Evolutionary conservation across 2,329 filamentous ascomycete genomes (phyloP).

Genomic region (Rutstroemia sp.): DNA sequence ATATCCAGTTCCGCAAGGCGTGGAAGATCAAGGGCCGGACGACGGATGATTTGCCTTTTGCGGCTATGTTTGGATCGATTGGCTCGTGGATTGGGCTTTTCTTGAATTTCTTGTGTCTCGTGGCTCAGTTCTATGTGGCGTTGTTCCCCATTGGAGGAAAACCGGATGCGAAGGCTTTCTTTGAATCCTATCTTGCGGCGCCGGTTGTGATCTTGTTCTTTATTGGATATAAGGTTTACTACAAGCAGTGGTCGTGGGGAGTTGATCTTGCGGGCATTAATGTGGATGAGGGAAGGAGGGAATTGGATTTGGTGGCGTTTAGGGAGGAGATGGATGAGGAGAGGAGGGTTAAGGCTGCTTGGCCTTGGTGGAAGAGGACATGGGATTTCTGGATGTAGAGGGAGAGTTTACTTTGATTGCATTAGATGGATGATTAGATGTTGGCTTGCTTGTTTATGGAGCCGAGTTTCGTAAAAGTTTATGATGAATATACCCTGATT

Average conservation of each 20-base stretch:
- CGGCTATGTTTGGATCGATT: slow-evolving; percentile 45
- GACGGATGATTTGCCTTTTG: slow-evolving; percentile 41
- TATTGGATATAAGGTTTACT: slow-evolving; percentile 56
- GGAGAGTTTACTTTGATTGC: not conserved
- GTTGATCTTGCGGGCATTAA: slow-evolving; percentile 23
- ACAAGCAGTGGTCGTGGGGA: slow-evolving; percentile 24
- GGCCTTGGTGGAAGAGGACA: slow-evolving; percentile 26
- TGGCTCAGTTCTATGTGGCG: slow-evolving; percentile 43
- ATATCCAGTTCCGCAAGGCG: slow-evolving; percentile 57
- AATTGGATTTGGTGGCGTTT: slow-evolving; percentile 26
- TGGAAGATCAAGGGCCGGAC: slow-evolving; percentile 52
- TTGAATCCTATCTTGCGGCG: slow-evolving; percentile 44
- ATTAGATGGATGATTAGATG: not conserved
- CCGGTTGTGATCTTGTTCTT: slow-evolving; percentile 52
- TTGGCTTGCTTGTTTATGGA: not conserved
- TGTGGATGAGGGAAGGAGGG: slow-evolving; percentile 27
- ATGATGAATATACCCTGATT: too few relatives aligned
- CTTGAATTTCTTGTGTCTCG: slow-evolving; percentile 60
- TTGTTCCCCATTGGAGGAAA: slow-evolving; percentile 42
- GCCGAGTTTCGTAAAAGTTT: too few relatives aligned
- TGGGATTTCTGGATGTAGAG: slow-evolving; percentile 19
- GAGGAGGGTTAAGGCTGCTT: slow-evolving; percentile 22
- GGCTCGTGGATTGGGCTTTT: slow-evolving; percentile 63
- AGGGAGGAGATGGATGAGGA: slow-evolving; percentile 26
- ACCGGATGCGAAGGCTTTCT: slow-evolving; percentile 33